Conservation (phyloP, 2,329 filamentous ascomycete genomes). For the Ceratocystiopsis sp. region DNA sequence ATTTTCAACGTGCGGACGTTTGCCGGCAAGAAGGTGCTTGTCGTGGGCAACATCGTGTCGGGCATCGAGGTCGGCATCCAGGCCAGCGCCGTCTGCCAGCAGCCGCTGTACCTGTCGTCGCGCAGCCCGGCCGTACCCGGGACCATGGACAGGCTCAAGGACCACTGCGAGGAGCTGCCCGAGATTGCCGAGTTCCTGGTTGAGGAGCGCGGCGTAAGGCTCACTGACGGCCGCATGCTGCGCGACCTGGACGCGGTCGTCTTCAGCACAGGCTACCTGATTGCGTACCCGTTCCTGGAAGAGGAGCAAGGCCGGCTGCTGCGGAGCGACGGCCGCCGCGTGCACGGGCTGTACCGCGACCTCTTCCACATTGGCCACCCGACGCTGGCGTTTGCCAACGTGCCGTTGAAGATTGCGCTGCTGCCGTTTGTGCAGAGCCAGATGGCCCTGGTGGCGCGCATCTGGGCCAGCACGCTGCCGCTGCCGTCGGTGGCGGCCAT, state of each 20-base stretch:
- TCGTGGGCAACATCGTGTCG: constrained; percentile 73
- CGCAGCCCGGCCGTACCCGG: constrained; percentile 30
- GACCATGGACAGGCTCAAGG: constrained; percentile 22
- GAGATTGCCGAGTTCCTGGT: constrained; percentile 41
- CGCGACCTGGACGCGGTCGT: constrained; percentile 56
- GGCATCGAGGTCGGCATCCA: constrained; percentile 71
- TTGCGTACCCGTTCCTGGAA: constrained; percentile 57
- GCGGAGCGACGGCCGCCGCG: constrained; percentile 50
- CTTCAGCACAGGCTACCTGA: constrained; percentile 84
- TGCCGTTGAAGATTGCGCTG: constrained; percentile 75
- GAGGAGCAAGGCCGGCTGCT: constrained; percentile 23
- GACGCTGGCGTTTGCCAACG: constrained; percentile 57
- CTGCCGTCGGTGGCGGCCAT: constrained; percentile 50
- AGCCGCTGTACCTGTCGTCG: constrained; percentile 48
- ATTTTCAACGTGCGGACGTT: constrained; percentile 44
- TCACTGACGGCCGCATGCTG: constrained; percentile 47
- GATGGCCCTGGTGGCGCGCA: constrained; percentile 55
- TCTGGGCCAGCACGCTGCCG: constrained; percentile 54
- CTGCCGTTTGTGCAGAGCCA: constrained; percentile 71
- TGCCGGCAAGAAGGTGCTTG: constrained; percentile 55
- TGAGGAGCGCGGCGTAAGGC: constrained; percentile 41
- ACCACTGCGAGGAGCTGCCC: constrained; percentile 31
- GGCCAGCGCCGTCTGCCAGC: constrained; percentile 42
- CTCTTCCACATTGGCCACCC: constrained; percentile 60
- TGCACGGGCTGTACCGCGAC: constrained; percentile 62